phyloP scores from a whole-genome alignment of 192 early-diverging fungal species.

The Gaertneriomyces sp. region DNA sequence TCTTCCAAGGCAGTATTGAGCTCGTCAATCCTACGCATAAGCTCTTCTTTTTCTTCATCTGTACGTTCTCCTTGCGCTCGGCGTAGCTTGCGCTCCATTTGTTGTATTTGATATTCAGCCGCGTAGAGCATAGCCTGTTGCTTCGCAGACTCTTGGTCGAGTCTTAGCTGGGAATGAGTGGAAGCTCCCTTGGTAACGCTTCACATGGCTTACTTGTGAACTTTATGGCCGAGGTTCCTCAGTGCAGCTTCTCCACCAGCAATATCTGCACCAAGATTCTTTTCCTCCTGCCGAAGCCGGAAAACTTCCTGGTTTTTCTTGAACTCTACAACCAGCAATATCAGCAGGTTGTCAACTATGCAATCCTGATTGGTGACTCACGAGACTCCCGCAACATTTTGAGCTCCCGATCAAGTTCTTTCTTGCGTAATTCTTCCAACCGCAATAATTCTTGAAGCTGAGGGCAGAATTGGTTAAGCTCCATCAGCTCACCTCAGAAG shows the following conservation, averaged over 20 bases:
- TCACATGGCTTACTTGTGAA: constrained; percentile 33
- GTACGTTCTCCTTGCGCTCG: constrained; percentile 58
- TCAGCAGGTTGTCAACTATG: background rate
- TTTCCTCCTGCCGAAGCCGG: constrained; percentile 52
- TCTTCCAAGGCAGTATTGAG: constrained; percentile 45
- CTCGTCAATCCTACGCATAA: constrained; percentile 45
- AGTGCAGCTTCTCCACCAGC: constrained; percentile 50
- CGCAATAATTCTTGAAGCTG: constrained; percentile 55
- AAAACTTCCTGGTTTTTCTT: constrained; percentile 55
- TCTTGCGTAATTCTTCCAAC: constrained; percentile 46
- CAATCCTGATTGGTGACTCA: constrained; percentile 19
- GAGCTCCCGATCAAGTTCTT: constrained; percentile 51
- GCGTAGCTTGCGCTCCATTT: constrained; percentile 57
- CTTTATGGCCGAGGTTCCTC: constrained; percentile 46
- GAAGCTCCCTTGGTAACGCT: too few species aligned
- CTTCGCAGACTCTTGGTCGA: constrained; percentile 58
- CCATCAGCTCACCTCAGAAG: constrained; percentile 33
- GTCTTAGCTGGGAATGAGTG: background rate
- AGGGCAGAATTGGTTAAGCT: constrained; percentile 6
- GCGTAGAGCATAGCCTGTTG: constrained; percentile 57
- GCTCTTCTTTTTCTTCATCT: constrained; percentile 59
- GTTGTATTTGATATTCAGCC: constrained; percentile 61
- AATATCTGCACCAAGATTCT: constrained; percentile 51
- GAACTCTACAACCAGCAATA: constrained; percentile 40
- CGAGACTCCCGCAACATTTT: constrained; percentile 51